Percentiles rank a stretch among this genome's conserved stretches.
Conservation (phyloP, 225 moss, liverwort and hornwort species). For the Sphagnum tenellum region DNA sequence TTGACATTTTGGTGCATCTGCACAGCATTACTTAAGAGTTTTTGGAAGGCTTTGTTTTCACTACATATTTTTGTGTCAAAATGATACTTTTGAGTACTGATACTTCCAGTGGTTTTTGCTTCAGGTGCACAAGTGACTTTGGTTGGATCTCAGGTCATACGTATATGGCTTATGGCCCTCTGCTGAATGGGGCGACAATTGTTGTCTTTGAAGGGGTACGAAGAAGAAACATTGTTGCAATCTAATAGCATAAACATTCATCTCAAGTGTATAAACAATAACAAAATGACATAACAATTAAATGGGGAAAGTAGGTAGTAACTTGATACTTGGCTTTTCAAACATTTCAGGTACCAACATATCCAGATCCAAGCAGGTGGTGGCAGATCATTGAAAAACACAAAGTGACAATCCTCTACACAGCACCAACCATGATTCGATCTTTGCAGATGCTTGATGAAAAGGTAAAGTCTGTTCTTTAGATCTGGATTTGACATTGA, state of each 20-base stretch:
- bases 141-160: constrained; percentile 48
- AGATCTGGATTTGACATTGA: no score
- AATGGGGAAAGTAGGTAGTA: no score
- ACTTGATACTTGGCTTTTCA: neutral
- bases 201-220: constrained; percentile 40
- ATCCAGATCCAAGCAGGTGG: constrained; percentile 37
- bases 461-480: constrained; percentile 1
- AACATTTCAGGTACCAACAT: constrained; percentile 22
- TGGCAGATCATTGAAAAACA: constrained; percentile 42
- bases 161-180: constrained; percentile 32
- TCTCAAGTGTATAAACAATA: no score
- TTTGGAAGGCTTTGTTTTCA: no score
- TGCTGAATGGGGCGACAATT: constrained; percentile 35
- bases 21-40: no score
- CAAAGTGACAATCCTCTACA: constrained; percentile 28
- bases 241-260: no score
- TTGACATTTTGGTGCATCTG: no score
- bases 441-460: constrained; percentile 25
- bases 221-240: no score
- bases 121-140: constrained; percentile 41
- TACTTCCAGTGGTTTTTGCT: no score
- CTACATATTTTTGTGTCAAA: no score
- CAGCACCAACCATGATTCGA: constrained; percentile 43
- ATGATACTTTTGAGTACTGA: no score
- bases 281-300: no score